Conservation (phyloP, 1,139 yeast species). For the Tardiomyces depauwii region DNA sequence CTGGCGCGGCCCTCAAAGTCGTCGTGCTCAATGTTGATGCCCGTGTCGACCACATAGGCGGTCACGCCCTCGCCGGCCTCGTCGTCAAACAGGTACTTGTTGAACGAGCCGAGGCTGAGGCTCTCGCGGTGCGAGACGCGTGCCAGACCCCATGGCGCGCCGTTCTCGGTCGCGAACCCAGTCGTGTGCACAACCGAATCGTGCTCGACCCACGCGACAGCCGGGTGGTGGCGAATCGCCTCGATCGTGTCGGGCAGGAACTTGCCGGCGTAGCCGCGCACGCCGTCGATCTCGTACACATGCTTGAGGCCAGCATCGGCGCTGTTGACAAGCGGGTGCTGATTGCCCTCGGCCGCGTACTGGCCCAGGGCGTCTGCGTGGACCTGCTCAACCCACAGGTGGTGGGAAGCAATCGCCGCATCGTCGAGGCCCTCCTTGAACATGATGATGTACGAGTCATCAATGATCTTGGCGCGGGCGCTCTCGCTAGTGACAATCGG, state of each 20-base stretch:
- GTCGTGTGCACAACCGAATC: slow-evolving; percentile 65
- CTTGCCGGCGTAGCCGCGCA: slow-evolving; percentile 57
- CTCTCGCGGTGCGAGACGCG: slow-evolving; percentile 79
- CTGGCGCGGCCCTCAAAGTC: slow-evolving; percentile 83
- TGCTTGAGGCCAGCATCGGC: slow-evolving; percentile 47
- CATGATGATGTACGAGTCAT: slow-evolving; percentile 69
- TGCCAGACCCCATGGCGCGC: slow-evolving; percentile 88
- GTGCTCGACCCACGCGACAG: slow-evolving; percentile 62
- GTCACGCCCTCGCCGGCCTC: slow-evolving; percentile 85
- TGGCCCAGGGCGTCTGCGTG: slow-evolving; percentile 29
- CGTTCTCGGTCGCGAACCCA: slow-evolving; percentile 45
- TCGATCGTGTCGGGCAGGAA: slow-evolving; percentile 64
- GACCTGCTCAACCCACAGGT: slow-evolving; percentile 44
- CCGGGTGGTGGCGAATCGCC: slow-evolving; percentile 38
- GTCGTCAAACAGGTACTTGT: slow-evolving; percentile 50
- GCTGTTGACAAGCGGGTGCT: slow-evolving; percentile 27
- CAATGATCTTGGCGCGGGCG: slow-evolving; percentile 41
- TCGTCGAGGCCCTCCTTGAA: slow-evolving; percentile 50
- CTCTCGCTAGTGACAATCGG: slow-evolving; percentile 34
- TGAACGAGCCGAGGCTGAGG: slow-evolving; percentile 48
- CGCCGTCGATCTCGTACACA: slow-evolving; percentile 44
- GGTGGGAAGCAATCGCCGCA: slow-evolving; percentile 49
- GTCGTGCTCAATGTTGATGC: slow-evolving; percentile 64
- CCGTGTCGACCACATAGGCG: slow-evolving; percentile 82
- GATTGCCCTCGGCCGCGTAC: slow-evolving; percentile 22